Conservation (phyloP, 2,329 filamentous ascomycete species). For the Ophiosphaerella narmari region DNA sequence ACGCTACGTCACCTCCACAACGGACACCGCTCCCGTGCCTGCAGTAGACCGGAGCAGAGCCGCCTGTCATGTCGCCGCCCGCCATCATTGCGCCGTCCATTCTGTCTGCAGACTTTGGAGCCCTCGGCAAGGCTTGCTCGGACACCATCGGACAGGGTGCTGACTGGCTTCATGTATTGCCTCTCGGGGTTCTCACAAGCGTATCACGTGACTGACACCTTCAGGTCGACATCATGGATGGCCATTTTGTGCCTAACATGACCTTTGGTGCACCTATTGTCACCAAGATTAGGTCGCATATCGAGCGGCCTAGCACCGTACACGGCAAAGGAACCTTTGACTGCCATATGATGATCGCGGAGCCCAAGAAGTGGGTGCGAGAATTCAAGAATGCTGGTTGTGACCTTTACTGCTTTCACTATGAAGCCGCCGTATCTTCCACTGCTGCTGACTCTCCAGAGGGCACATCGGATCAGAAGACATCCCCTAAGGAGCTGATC, state of each 20-base stretch:
- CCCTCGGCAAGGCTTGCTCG: slow-evolving; percentile 83
- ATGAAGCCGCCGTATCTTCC: slow-evolving; percentile 86
- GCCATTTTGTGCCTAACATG: slow-evolving; percentile 98
- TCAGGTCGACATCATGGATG: slow-evolving; percentile 98
- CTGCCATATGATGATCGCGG: slow-evolving; percentile 99
- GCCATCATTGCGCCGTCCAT: slow-evolving; percentile 99
- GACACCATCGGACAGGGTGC: slow-evolving; percentile 84
- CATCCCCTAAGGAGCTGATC: slow-evolving; percentile 82
- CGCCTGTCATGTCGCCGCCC: slow-evolving; percentile 74
- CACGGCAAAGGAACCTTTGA: slow-evolving; percentile 91
- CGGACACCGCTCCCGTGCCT: slow-evolving; percentile 6
- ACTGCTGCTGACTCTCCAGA: slow-evolving; percentile 82
- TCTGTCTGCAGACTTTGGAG: slow-evolving; percentile 92
- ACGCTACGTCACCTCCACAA: slow-evolving; percentile 7
- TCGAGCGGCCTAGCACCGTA: slow-evolving; percentile 71
- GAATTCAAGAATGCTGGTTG: slow-evolving; percentile 93
- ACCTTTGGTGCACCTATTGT: slow-evolving; percentile 96
- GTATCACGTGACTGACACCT: slow-evolving; percentile 63
- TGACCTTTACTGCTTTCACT: slow-evolving; percentile 99
- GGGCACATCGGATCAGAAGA: slow-evolving; percentile 69
- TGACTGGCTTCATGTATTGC: slow-evolving; percentile 52
- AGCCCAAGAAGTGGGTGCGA: slow-evolving; percentile 98
- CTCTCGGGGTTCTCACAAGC: background rate
- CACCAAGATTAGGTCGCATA: slow-evolving; percentile 86
- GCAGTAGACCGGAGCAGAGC: slow-evolving; percentile 26